Evolutionary conservation across 805 yeast genomes (phyloP), one percentile per base, ranked within the genome.

Genomic region (Candida montana): DNA sequence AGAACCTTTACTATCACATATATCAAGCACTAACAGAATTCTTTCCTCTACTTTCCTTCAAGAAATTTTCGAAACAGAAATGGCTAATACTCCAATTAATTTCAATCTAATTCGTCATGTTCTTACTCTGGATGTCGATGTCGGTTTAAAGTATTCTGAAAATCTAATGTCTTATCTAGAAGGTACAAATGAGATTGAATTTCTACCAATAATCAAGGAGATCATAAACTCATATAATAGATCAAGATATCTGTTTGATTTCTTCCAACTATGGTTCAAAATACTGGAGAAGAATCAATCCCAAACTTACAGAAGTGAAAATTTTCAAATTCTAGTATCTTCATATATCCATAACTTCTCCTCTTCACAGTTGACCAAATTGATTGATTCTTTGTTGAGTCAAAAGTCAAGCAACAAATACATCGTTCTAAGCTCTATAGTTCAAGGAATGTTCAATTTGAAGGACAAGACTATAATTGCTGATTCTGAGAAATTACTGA

Each of bases 211-310:
- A 31, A 59, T 65, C 51, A 40, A 47, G 2, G 62, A 63, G 34
- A 40, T 77, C n/a, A 57, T 74, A 1, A 60, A 64, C 13, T 73
- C 81, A 18, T 75, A 69, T 54, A 62, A 68, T 10, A 73, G 67
- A 49, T 79, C 80, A 4, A 75, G 90, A 66, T 87, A 81, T 41
- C 62, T 77, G 21, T 59, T 59, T 3, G 54, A 61, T 4, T 82
- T 82, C 48, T 63, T 76, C 37, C 56, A 63, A 7, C 48, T 68
- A 11, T 79, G 83, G 79, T 62, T 13, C 36, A 37, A 23, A 13
- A 44, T 48, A 3, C n/a, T 46, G 11, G 33, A 44, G 21, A 44
- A 42, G 40, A 24, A 13, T 7, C 23, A 32, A 12, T 24, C 26
- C 17, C 48, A 35, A 39, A 32, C 31, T 1, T 57, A 58, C 42